Evolutionary conservation across 2,329 filamentous ascomycete genomes (phyloP), one percentile per base, ranked within the genome.

Genomic region (Aspergillus alliaceus): DNA sequence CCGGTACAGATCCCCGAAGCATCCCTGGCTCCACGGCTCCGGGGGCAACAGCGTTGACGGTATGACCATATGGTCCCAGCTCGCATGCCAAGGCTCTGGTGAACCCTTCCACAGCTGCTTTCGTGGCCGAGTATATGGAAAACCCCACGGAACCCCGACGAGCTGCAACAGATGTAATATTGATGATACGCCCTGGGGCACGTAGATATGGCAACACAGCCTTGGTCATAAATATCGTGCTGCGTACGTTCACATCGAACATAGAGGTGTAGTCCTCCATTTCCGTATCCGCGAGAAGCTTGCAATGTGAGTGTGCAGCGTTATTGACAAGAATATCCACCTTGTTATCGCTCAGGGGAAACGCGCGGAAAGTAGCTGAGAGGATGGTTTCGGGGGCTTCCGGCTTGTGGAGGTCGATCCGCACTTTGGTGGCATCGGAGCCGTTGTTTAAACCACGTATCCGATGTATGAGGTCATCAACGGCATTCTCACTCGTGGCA

Each of bases 281-380:
- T 24, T 37, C 24, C 5, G 40, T 49, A 20, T 37, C 24, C 2
- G 34, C 22, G 4, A 50, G 51, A 6, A 20, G 9, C 34, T 51
- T 37, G 31, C 22, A 48, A 2, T 29, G 31, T 7, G 31, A 31
- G 1, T 34, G 32, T 8, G 31, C 55, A 2, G 55, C 58, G 34
- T 58, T 60, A 35, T 60, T 58, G 29, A 60, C 47, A 7, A 58
- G 47, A 31, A 55, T 58, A 15, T 60, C 51, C 32, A 54, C 48
- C 31, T 35, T 51, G 7, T 18, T 14, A 1, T 47, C 40, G 5
- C 12, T 20, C 7, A 31, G 18, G n/a, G 40, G 40, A 24, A 54
- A 54, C 4, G 51, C 42, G 7, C 22, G 20, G 31, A 54, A 42
- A n/a, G 51, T 47, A 9, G 51, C 39, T 18, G 39, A n/a, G 39